Base-by-base conservation (phyloP, 495 filamentous ascomycete species). In the Daldinia caldariorum region DNA sequence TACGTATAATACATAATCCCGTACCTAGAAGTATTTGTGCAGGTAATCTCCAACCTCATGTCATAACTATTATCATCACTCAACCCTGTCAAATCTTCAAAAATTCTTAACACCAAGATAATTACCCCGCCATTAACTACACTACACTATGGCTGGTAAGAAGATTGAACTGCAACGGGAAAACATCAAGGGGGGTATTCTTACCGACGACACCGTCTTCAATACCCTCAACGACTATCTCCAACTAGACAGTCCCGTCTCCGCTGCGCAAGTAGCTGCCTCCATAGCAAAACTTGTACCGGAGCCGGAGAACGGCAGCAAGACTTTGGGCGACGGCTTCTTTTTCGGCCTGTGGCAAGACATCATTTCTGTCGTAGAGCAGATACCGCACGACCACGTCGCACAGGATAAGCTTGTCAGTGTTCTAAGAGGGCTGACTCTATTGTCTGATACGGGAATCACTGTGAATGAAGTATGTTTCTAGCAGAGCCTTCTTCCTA, bases 141-240 rank as follows among this genome's bases (percentile, higher is more conserved):
- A n/a, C n/a, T 3, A 26, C 54, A 65, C n/a, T 20, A 71, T 65
- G 61, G 43, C 58, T 7, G 10, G 38, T 29, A 14, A 26, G 3
- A 14, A 26, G 3, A 38, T 71, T 16, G 34, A 60, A 34, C 50
- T 66, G 2, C 49, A 43, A 20, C 58, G 60, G 26, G 61, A 57
- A 8, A 29, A 59, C 34, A 14, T 35, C 3, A 43, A 53, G 6
- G 67, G 67, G 1, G 39, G 57, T 13, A n/a, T 18, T 3, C 49
- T 66, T 37, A 29, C 62, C 12, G 37, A 54, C 3, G 16, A 70
- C 41, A 69, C 66, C 14, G 71, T 75, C 49, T 77, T 80, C 55
- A 65, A 68, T 26, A 77, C 76, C 39, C 72, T 78, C 53, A 73
- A 73, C 32, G 18, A 63, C 9, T 67, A 70, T 20, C 57, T 76